Conservation (phyloP, 306 rosid species). For the Cyclanthera cordifolia region DNA sequence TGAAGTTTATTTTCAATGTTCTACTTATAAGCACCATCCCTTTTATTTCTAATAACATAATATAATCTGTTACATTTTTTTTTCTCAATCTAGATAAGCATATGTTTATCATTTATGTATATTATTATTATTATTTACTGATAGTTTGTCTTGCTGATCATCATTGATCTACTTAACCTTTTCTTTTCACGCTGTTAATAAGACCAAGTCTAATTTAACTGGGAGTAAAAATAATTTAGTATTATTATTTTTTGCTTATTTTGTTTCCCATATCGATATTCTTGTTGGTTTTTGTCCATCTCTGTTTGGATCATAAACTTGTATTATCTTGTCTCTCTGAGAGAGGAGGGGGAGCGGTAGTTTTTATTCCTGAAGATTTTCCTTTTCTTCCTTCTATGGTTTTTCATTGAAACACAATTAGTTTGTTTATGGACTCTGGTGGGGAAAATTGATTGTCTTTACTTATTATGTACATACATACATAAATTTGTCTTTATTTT, state of each 20-base stretch:
- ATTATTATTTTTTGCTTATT: background rate
- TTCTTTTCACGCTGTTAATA: background rate
- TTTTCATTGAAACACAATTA: background rate
- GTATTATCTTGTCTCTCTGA: background rate
- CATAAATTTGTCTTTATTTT: background rate
- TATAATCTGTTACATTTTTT: background rate
- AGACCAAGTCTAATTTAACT: background rate
- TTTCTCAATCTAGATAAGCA: background rate
- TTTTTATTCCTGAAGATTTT: background rate
- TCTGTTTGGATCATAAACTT: background rate
- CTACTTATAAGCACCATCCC: background rate
- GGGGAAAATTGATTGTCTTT: background rate
- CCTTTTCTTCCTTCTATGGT: background rate
- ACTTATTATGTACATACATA: background rate
- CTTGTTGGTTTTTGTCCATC: background rate
- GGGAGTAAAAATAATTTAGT: background rate
- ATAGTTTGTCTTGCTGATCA: background rate
- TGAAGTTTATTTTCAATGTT: constrained; percentile 9
- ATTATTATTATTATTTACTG: background rate
- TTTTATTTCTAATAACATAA: too few relatives aligned
- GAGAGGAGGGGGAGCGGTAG: background rate
- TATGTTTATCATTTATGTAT: background rate
- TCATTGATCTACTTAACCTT: background rate
- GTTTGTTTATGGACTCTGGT: background rate
- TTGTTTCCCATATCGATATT: background rate